Base-by-base conservation (phyloP, 306 rosid genomes). In the Prunus salicina region DNA sequence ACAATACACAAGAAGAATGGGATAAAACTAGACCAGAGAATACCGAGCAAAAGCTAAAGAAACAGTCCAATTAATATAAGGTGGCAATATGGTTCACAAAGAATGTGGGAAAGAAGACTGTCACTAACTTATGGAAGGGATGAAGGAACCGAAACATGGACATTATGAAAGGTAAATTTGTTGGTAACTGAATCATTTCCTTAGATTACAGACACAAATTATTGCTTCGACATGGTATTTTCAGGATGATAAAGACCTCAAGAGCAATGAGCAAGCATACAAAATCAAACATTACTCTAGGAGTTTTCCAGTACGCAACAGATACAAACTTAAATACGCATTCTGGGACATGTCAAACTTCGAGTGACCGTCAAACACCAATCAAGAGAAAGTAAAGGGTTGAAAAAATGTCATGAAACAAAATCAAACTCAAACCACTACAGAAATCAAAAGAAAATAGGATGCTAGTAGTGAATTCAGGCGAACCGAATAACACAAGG, bases 371-470 rank as follows among this genome's bases (percentile, higher is more conserved):
- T 68, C 76, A 74, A 80, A 84, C 34, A 82, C 79, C 52, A 67
- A 80, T 30, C 76, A 64, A 60, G 24, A 62, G 14, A 52, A 12
- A 22, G 25, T 34, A 27, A 16, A 45, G 45, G 62, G 61, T 13
- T 19, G 10, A 80, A 72, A 58, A 32, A 20, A 80, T 75, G 27
- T 51, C 15, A 83, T 57, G 22, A 30, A 73, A 71, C 34, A 43
- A 83, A 90, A 80, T 74, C 77, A 83, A 73, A 70, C 82, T 82
- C 84, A 79, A 83, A 53, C 81, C 78, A 72, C 63, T 67, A 61
- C 67, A 82, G 78, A 79, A 38, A 69, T 58, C 75, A 64, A 72
- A 50, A 58, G 50, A 71, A 79, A 81, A 80, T 80, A 76, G 62
- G 81, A 65, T 41, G 71, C 67, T 16, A 64, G 67, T 79, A 73